Evolutionary conservation across 2,329 filamentous ascomycete genomes (phyloP).

Genomic region (Alternaria sp.): DNA sequence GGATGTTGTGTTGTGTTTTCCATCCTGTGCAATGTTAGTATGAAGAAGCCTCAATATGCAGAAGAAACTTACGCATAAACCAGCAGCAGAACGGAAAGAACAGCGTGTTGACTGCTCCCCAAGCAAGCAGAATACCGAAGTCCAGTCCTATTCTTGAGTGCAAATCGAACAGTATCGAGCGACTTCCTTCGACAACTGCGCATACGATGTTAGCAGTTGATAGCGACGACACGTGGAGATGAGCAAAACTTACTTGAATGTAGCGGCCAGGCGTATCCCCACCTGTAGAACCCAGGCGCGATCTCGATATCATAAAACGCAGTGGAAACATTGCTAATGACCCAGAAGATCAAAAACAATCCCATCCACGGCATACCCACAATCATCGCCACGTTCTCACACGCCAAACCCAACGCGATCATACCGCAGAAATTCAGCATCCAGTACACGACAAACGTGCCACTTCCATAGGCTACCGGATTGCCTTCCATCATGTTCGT

Average conservation of each 20-base stretch:
- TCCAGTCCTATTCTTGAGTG: conserved; percentile 65
- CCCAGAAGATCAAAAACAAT: conserved; percentile 71
- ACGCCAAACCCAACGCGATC: conserved; percentile 66
- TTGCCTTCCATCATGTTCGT: conserved; percentile 49
- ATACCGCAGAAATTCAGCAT: conserved; percentile 69
- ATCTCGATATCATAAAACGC: conserved; percentile 66
- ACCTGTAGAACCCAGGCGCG: conserved; percentile 64
- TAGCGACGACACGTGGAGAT: no score
- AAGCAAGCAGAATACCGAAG: conserved; percentile 66
- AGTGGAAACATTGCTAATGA: conserved; percentile 69
- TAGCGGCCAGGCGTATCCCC: conserved; percentile 69
- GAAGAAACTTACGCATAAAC: conserved; percentile 40
- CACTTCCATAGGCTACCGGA: conserved; percentile 62
- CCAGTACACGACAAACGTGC: conserved; percentile 68
- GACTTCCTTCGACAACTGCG: conserved; percentile 62
- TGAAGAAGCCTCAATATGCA: background rate
- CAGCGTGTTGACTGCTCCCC: conserved; percentile 59
- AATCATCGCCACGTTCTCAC: conserved; percentile 69
- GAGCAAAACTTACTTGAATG: conserved; percentile 56
- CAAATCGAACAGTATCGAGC: conserved; percentile 67
- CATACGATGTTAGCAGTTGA: background rate
- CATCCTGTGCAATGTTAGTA: background rate
- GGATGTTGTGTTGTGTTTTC: conserved; percentile 14
- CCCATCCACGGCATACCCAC: conserved; percentile 67
- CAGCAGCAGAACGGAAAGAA: conserved; percentile 61